A percentile compares a stretch with the other conserved stretches of the same genome.
phyloP scores from a whole-genome alignment of 2,329 filamentous ascomycete species.

The Ceratocystiopsis sp. region DNA sequence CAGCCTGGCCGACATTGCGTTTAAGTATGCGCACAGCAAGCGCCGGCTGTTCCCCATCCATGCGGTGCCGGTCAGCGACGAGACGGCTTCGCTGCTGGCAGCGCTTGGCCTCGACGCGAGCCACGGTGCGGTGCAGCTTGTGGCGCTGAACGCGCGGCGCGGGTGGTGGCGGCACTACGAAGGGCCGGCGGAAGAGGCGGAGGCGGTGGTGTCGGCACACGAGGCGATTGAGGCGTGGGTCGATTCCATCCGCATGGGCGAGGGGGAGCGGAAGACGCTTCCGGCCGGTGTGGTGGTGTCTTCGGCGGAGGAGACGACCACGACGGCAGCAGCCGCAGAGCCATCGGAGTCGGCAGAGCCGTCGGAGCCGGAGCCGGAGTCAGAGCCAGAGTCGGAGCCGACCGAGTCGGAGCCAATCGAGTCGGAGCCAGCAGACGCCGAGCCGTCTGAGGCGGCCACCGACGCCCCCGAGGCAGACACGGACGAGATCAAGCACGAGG shows the following conservation, averaged over 20 bases:
- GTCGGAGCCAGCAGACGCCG: slow-evolving; percentile 6
- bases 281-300: slow-evolving; percentile 41
- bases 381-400: slow-evolving; percentile 7
- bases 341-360: background rate
- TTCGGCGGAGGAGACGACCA: slow-evolving; percentile 18
- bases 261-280: slow-evolving; percentile 62
- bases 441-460: slow-evolving; percentile 10
- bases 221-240: slow-evolving; percentile 68
- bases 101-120: slow-evolving; percentile 39
- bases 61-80: slow-evolving; percentile 44
- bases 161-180: slow-evolving; percentile 71
- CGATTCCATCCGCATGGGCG: slow-evolving; percentile 78
- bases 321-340: slow-evolving; percentile 14
- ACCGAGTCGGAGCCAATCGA: slow-evolving; percentile 2
- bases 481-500: slow-evolving; percentile 23
- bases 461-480: slow-evolving; percentile 12
- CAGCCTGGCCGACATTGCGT: slow-evolving; percentile 54
- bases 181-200: slow-evolving; percentile 19
- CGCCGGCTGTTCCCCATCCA: slow-evolving; percentile 71
- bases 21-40: slow-evolving; percentile 52
- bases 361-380: slow-evolving; percentile 6
- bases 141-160: slow-evolving; percentile 73
- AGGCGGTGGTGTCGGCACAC: slow-evolving; percentile 27
- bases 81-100: slow-evolving; percentile 37
- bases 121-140: slow-evolving; percentile 42